phyloP scores from a whole-genome alignment of 495 filamentous ascomycete species.

The Extremus antarcticus region DNA sequence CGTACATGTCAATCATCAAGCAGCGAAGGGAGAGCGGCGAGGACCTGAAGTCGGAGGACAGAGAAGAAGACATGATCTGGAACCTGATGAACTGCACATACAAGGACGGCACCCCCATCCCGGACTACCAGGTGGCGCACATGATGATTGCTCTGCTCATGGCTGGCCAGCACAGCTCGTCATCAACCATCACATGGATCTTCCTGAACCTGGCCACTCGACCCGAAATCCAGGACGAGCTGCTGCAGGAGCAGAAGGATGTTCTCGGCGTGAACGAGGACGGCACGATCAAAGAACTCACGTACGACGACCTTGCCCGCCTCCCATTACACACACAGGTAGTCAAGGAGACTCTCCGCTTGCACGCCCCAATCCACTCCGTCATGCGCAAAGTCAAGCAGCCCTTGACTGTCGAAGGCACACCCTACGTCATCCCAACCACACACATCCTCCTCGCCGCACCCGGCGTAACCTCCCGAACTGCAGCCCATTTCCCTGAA shows the following conservation, averaged over 20 bases:
- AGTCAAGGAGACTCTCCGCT: slow-evolving; percentile 51
- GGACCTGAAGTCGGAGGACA: slow-evolving; percentile 8
- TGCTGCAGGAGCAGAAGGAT: slow-evolving; percentile 44
- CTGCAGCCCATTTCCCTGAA: slow-evolving; percentile 66
- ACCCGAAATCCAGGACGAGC: slow-evolving; percentile 47
- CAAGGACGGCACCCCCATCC: slow-evolving; percentile 50
- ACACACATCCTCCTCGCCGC: slow-evolving; percentile 69
- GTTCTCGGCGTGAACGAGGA: slow-evolving; percentile 38
- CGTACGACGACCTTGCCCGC: slow-evolving; percentile 42
- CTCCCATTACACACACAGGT: slow-evolving; percentile 47
- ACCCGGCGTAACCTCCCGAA: slow-evolving; percentile 63
- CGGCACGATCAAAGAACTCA: slow-evolving; percentile 36
- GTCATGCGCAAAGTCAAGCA: slow-evolving; percentile 53
- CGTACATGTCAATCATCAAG: slow-evolving; percentile 51
- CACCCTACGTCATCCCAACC: slow-evolving; percentile 65
- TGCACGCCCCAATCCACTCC: slow-evolving; percentile 55
- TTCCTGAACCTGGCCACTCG: slow-evolving; percentile 45
- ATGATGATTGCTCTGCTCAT: slow-evolving; percentile 61
- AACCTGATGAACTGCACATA: slow-evolving; percentile 54
- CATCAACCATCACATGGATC: slow-evolving; percentile 51
- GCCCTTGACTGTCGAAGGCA: slow-evolving; percentile 58
- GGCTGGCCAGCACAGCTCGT: slow-evolving; percentile 55
- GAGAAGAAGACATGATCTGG: slow-evolving; percentile 56
- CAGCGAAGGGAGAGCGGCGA: slow-evolving; percentile 33
- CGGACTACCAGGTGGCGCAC: slow-evolving; percentile 51